Percentiles rank a stretch among this genome's conserved stretches.
These are phyloP conservation scores for Paramecium octaurelia DNA, from an alignment of 73 alveolate species.

Conservation along the genomic window DNA sequence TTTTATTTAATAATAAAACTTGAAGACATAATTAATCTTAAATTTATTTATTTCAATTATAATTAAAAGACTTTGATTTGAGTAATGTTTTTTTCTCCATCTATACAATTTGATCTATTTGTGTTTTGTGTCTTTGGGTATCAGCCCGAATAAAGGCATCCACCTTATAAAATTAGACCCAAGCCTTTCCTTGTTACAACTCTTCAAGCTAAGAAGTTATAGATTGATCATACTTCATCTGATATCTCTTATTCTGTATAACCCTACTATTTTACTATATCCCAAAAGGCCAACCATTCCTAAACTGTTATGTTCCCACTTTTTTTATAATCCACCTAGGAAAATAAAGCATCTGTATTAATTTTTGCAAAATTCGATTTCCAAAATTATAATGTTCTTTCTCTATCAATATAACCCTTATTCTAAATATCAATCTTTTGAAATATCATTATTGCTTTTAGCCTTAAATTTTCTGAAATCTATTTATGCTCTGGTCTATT, in stretches of 20 bases:
- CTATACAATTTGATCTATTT: neutral
- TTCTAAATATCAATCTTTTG: neutral
- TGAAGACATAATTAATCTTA: neutral
- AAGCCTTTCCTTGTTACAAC: neutral
- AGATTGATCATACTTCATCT: slow-evolving; percentile 25
- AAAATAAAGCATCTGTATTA: slow-evolving; percentile 52
- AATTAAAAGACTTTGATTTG: neutral
- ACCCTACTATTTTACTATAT: slow-evolving; percentile 42
- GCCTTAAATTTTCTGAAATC: neutral
- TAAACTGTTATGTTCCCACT: slow-evolving; percentile 50
- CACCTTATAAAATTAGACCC: neutral
- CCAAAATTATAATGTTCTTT: slow-evolving; percentile 22
- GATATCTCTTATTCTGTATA: slow-evolving; percentile 53
- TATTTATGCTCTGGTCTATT: neutral
- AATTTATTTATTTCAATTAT: neutral
- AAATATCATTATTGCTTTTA: slow-evolving; percentile 2
- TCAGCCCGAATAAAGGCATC: neutral
- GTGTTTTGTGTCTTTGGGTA: neutral
- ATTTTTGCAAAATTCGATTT: slow-evolving; percentile 53
- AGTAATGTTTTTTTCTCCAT: neutral
- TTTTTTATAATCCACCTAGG: slow-evolving; percentile 35
- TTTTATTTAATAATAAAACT: neutral
- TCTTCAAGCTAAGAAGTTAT: neutral
- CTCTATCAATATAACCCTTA: neutral
- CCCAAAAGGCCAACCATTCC: slow-evolving; percentile 62